These are phyloP conservation scores for Handroanthus guayacan DNA, from an alignment of 257 asterid species.

Conservation along the genomic window DNA sequence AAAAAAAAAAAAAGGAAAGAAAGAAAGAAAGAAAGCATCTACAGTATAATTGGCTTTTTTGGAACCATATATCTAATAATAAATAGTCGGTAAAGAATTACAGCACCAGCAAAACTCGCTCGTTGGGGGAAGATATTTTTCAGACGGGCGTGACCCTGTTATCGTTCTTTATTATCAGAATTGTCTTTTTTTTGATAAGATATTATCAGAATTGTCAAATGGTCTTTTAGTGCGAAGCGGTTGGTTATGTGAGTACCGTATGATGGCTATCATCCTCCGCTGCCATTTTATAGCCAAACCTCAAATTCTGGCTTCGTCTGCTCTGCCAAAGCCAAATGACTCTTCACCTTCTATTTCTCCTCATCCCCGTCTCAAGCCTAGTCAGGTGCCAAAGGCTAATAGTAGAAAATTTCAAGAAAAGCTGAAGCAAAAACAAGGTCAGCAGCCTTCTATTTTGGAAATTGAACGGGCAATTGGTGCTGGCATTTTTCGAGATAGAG, in stretches of 20 bases:
- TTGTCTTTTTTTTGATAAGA: too few species aligned
- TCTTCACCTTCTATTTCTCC: slow-evolving; percentile 41
- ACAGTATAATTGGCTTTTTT: background rate
- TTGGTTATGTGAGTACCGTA: background rate
- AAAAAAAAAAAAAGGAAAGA: too few species aligned
- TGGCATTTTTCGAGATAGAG: slow-evolving; percentile 69
- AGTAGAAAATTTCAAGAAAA: slow-evolving; percentile 27
- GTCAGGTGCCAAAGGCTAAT: slow-evolving; percentile 31
- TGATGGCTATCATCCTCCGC: slow-evolving; percentile 57
- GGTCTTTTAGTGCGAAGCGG: background rate
- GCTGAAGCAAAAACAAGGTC: slow-evolving; percentile 36
- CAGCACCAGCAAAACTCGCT: background rate
- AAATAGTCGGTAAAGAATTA: background rate
- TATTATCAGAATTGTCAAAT: too few species aligned
- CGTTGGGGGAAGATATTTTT: background rate
- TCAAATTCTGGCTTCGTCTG: slow-evolving; percentile 46
- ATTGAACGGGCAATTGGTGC: slow-evolving; percentile 86
- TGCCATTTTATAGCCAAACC: slow-evolving; percentile 47
- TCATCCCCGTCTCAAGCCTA: slow-evolving; percentile 35
- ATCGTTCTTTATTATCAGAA: background rate
- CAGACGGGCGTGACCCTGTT: background rate
- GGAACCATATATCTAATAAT: background rate
- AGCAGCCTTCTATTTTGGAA: slow-evolving; percentile 65
- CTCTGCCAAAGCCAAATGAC: slow-evolving; percentile 47
- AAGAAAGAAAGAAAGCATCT: too few species aligned